A percentile compares a stretch with the other conserved stretches of the same genome.
Evolutionary conservation across 306 rosid genomes (phyloP).

Genomic region (Lithocarpus polystachyus): DNA sequence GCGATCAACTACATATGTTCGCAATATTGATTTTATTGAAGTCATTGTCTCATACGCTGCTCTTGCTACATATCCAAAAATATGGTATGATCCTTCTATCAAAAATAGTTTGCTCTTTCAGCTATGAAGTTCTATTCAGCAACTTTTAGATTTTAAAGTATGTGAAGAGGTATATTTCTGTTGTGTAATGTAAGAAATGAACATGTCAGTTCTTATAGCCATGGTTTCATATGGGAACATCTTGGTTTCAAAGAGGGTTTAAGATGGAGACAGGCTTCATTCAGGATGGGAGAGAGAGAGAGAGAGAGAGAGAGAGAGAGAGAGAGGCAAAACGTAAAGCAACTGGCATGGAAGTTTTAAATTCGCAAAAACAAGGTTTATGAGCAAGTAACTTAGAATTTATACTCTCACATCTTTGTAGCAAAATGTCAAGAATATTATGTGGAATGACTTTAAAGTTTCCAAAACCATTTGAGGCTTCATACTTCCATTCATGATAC

Average conservation of each 20-base stretch:
- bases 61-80: background rate
- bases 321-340: background rate
- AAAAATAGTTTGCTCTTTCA: background rate
- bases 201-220: background rate
- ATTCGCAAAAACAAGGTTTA: too few species aligned
- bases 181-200: background rate
- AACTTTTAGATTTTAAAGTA: background rate
- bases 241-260: background rate
- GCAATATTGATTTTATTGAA: background rate
- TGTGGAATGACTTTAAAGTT: too few species aligned
- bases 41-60: background rate
- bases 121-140: background rate
- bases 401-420: too few species aligned
- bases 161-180: background rate
- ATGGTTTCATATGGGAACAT: background rate
- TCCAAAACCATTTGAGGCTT: too few species aligned
- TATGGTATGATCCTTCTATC: background rate
- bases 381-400: too few species aligned
- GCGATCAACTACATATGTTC: background rate
- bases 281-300: too few species aligned
- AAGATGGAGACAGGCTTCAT: background rate
- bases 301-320: background rate
- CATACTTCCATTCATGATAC: too few species aligned
- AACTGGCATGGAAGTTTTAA: background rate
- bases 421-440: too few species aligned